These are phyloP conservation scores for Exophiala spinifera DNA, from an alignment of 2,329 filamentous ascomycete genomes.

Conservation along the genomic window DNA sequence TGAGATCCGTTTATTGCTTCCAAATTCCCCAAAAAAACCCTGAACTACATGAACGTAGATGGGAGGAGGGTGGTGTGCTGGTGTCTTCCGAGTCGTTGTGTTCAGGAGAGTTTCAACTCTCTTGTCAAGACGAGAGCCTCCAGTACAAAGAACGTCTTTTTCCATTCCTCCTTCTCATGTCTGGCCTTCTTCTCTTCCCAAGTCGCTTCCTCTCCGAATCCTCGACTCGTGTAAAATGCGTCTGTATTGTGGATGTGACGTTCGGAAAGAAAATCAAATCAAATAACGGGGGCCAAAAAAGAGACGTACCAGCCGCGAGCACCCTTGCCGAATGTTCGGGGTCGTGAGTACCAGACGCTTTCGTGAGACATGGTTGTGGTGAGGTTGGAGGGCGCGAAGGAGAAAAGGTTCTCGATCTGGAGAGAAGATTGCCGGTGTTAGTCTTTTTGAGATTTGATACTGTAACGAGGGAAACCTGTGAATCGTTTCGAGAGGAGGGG, in stretches of 20 bases:
- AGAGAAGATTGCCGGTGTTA: neutral
- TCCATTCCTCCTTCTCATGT: too few relatives aligned
- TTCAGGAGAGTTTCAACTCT: too few relatives aligned
- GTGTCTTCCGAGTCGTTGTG: too few relatives aligned
- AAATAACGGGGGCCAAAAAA: neutral
- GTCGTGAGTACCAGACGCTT: constrained; percentile 98
- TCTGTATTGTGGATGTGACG: neutral
- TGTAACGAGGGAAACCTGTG: neutral
- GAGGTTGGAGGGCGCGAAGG: constrained; percentile 24
- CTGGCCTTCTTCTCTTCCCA: too few relatives aligned
- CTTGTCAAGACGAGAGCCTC: too few relatives aligned
- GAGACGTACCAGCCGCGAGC: constrained; percentile 31
- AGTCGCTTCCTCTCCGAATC: too few relatives aligned
- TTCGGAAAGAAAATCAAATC: neutral
- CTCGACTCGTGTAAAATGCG: too few relatives aligned
- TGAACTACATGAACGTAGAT: too few relatives aligned
- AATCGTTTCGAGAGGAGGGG: too few relatives aligned
- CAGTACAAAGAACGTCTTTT: too few relatives aligned
- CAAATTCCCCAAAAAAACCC: too few relatives aligned
- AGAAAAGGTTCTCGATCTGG: constrained; percentile 4
- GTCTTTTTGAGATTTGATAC: neutral
- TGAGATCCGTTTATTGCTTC: constrained; percentile 12
- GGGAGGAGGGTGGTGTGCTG: too few relatives aligned
- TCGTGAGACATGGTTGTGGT: constrained; percentile 77
- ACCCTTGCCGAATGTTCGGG: constrained; percentile 58